Evolutionary conservation across 2,329 filamentous ascomycete species (phyloP).

Genomic region (Cladobotryum protrusum): DNA sequence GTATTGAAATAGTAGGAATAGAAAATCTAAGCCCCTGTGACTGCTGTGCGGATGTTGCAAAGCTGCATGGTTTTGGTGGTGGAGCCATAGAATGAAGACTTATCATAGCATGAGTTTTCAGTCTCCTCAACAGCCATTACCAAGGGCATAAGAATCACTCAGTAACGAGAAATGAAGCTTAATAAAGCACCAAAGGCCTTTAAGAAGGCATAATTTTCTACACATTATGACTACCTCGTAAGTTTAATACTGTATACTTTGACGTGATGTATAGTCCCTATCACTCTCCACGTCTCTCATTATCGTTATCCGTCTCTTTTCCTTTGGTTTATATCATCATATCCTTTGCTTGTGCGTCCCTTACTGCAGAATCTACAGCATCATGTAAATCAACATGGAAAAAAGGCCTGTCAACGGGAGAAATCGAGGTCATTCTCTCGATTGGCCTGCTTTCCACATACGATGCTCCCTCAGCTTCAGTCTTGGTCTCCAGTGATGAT

Average conservation of each 20-base stretch:
- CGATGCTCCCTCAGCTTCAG: not conserved
- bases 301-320: too few species aligned
- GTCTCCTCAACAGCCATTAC: not conserved
- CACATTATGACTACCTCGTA: not conserved
- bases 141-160: not conserved
- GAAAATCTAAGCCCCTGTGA: too few species aligned
- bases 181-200: not conserved
- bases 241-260: not conserved
- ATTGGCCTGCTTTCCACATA: not conserved
- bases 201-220: not conserved
- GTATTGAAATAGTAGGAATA: too few species aligned
- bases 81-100: too few species aligned
- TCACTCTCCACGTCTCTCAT: not conserved
- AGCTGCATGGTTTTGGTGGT: too few species aligned
- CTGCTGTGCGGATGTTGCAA: too few species aligned
- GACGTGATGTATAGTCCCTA: not conserved
- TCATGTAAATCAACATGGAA: conserved; percentile 42
- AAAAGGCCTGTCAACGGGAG: conserved; percentile 39
- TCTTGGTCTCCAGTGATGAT: not conserved
- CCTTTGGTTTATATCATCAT: not conserved
- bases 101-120: not conserved
- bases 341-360: conserved; percentile 21
- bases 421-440: conserved; percentile 24
- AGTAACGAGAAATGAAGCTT: not conserved
- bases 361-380: conserved; percentile 33